phyloP scores from a whole-genome alignment of 2,329 filamentous ascomycete species.

The Atkinsonella texensis region DNA sequence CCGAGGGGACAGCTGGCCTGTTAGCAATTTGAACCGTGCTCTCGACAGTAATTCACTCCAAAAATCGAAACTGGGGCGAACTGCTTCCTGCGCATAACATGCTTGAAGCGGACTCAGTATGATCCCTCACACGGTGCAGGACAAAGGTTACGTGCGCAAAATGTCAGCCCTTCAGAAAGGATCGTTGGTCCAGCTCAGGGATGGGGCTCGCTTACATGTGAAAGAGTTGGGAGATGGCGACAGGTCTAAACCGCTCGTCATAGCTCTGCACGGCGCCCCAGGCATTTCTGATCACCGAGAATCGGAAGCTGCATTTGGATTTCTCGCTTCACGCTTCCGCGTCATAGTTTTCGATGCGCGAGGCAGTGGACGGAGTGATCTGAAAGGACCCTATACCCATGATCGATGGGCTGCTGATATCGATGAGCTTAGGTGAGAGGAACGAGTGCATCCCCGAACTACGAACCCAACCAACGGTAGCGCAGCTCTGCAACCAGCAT shows the following conservation, averaged over 20 bases:
- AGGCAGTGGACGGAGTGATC: conserved; percentile 14
- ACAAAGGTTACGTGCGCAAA: neutral
- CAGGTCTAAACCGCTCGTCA: conserved; percentile 10
- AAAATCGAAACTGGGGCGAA: too few species aligned
- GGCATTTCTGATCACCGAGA: conserved; percentile 14
- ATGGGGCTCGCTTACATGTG: conserved; percentile 11
- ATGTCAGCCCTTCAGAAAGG: neutral
- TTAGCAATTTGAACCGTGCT: neutral
- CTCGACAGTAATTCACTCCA: too few species aligned
- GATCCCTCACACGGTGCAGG: neutral
- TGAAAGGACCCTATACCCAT: conserved; percentile 13
- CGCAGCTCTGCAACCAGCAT: neutral
- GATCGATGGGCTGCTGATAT: conserved; percentile 14
- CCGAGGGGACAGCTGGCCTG: neutral
- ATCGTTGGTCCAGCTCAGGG: conserved; percentile 9
- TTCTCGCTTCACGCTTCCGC: conserved; percentile 10
- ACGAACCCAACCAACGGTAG: too few species aligned
- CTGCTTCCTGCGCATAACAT: neutral
- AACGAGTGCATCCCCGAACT: neutral
- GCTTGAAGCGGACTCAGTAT: neutral
- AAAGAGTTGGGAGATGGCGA: conserved; percentile 10
- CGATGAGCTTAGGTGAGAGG: conserved; percentile 13
- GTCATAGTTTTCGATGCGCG: conserved; percentile 14
- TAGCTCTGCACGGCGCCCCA: conserved; percentile 13
- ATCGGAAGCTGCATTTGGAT: conserved; percentile 10